A percentile compares a stretch with the other conserved stretches of the same genome.
Conservation (phyloP, 2,329 filamentous ascomycete genomes). For the Parasarocladium wereldwijsianum region DNA sequence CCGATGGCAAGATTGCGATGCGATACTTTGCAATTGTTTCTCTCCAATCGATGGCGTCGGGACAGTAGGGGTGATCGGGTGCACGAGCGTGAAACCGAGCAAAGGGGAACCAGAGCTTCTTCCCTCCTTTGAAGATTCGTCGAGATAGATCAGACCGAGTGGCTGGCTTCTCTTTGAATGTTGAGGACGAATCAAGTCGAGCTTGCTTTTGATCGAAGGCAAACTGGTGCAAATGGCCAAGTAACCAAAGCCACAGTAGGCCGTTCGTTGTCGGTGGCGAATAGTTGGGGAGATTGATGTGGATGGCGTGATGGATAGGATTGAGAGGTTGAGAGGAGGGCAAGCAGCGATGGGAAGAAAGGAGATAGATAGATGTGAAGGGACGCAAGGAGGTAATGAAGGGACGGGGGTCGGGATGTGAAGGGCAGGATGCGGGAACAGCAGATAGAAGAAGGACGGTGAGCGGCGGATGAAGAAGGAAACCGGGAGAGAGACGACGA, state of each 20-base stretch:
- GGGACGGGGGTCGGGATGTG: constrained; percentile 3
- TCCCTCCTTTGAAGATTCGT: too few relatives aligned
- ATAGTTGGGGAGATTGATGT: constrained; percentile 1
- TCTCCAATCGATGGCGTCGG: too few relatives aligned
- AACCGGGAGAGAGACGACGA: constrained; percentile 6
- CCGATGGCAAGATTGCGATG: constrained; percentile 1
- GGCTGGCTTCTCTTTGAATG: too few relatives aligned
- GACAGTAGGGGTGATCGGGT: too few relatives aligned
- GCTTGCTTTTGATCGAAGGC: too few relatives aligned
- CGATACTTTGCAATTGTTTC: not conserved
- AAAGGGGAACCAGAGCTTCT: too few relatives aligned
- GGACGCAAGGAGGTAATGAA: constrained; percentile 4
- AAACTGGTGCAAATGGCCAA: too few relatives aligned
- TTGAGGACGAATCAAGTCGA: too few relatives aligned
- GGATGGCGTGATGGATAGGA: constrained; percentile 8
- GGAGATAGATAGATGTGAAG: constrained; percentile 5
- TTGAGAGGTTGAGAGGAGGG: constrained; percentile 3
- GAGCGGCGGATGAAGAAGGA: constrained; percentile 4
- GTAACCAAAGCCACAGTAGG: too few relatives aligned
- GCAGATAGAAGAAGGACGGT: constrained; percentile 4
- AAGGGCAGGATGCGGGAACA: constrained; percentile 6
- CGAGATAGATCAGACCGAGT: too few relatives aligned
- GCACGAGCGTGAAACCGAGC: too few relatives aligned
- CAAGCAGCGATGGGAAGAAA: constrained; percentile 9
- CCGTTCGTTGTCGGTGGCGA: constrained; percentile 4